Percentiles rank a stretch among this genome's conserved stretches.
These are phyloP conservation scores for Artemisia annua DNA, from an alignment of 129 eudicot species.

Conservation along the genomic window DNA sequence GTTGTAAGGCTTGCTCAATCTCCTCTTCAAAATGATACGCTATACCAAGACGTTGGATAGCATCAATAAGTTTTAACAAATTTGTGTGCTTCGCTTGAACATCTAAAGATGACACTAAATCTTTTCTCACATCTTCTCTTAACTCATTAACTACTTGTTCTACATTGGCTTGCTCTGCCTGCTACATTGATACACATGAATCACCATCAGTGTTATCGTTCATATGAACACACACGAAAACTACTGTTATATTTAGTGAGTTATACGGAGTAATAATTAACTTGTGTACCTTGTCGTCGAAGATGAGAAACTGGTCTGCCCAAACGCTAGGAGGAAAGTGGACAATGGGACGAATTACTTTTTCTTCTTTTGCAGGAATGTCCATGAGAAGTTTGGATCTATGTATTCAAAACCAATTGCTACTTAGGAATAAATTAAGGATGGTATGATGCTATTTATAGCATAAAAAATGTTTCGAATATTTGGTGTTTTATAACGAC, in stretches of 20 bases:
- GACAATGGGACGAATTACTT: slow-evolving; percentile 23
- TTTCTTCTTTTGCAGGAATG: neutral
- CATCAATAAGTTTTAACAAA: slow-evolving; percentile 37
- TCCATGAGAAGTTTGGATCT: neutral
- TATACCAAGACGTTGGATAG: slow-evolving; percentile 51
- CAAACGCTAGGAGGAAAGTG: slow-evolving; percentile 38
- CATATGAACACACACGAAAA: neutral
- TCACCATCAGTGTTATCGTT: neutral
- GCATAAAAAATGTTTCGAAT: too few relatives aligned
- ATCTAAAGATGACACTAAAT: slow-evolving; percentile 10
- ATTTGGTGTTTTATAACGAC: too few relatives aligned
- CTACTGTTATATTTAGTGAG: neutral
- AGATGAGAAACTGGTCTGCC: slow-evolving; percentile 40
- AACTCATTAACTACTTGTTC: slow-evolving; percentile 14
- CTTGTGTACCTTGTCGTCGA: slow-evolving; percentile 6
- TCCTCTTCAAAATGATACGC: slow-evolving; percentile 44
- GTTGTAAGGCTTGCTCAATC: slow-evolving; percentile 26
- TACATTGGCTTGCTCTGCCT: neutral
- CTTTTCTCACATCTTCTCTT: slow-evolving; percentile 32
- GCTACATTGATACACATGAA: slow-evolving; percentile 19
- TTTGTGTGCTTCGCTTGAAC: slow-evolving; percentile 14
- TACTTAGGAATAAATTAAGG: too few relatives aligned
- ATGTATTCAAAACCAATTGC: too few relatives aligned
- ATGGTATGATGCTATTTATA: too few relatives aligned
- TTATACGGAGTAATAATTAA: neutral